phyloP scores from a whole-genome alignment of 2,329 filamentous ascomycete species.

The Fusarium sp. region DNA sequence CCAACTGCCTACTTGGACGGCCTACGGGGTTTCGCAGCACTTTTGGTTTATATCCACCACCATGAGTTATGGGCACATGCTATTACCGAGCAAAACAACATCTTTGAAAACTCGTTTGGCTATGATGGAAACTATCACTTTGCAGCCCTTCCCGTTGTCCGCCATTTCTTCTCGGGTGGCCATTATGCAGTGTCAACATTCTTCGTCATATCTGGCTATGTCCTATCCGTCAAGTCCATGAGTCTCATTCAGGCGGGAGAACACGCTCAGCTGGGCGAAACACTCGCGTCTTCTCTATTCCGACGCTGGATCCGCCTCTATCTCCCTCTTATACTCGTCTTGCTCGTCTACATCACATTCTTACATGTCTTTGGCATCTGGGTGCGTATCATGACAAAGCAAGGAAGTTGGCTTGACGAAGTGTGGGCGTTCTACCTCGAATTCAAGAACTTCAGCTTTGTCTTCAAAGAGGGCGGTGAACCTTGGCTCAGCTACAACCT shows the following conservation, averaged over 20 bases:
- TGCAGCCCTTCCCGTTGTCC: constrained; percentile 65
- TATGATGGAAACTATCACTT: constrained; percentile 62
- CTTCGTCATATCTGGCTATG: constrained; percentile 69
- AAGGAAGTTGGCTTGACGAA: constrained; percentile 59
- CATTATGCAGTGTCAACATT: constrained; percentile 69
- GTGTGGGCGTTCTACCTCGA: constrained; percentile 63
- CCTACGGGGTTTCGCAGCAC: constrained; percentile 72
- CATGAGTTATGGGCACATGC: constrained; percentile 68
- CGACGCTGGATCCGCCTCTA: constrained; percentile 62
- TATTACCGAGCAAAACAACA: constrained; percentile 48
- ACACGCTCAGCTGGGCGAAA: constrained; percentile 55
- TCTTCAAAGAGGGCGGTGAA: constrained; percentile 68
- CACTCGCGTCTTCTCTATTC: constrained; percentile 60
- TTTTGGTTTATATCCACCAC: constrained; percentile 73
- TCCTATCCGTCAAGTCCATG: constrained; percentile 63
- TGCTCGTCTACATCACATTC: constrained; percentile 60
- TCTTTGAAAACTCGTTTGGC: constrained; percentile 66
- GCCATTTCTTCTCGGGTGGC: constrained; percentile 70
- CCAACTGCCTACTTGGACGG: constrained; percentile 71
- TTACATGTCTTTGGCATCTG: constrained; percentile 65
- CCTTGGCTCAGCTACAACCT: constrained; percentile 65
- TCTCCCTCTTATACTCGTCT: constrained; percentile 64
- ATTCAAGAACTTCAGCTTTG: constrained; percentile 75
- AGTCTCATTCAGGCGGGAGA: constrained; percentile 59
- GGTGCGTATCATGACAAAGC: constrained; percentile 52